Evolutionary conservation across 2,329 filamentous ascomycete species (phyloP), one percentile per base, ranked within the genome.

Genomic region (Botrytis fabae): DNA sequence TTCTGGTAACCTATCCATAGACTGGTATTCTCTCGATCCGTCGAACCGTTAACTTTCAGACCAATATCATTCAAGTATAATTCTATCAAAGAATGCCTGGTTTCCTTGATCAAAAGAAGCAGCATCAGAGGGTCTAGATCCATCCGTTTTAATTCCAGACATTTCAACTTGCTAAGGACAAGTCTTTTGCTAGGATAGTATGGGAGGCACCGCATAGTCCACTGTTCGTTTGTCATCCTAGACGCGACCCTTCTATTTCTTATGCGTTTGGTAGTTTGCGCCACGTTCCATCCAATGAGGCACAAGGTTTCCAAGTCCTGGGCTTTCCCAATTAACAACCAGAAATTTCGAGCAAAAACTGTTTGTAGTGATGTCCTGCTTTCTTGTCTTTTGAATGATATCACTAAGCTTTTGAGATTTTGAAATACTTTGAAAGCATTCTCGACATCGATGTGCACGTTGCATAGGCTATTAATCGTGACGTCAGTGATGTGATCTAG

Each of bases 401-500:
- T 75, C 51, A 86, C 81, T 28, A 88, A 80, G 69, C 85, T 82
- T 75, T 84, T 81, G 25, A 88, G 77, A 1, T 80, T 78, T 40
- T 79, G 76, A 32, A 87, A 81, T 1, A 83, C 80, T 48, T 74
- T 79, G 74, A 86, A 84, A 60, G 86, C 84, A 75, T 88, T 87
- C 75, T 80, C 80, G 22, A 87, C 81, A 75, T 88, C 86, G 69
- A 83, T 83, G 0, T 85, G 86, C 75, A 87, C 88, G 73, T 84
- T 82, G 83, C 84, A 87, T 5, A 88, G 82, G 69, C 83, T 83
- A 22, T 84, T 83, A 38, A 87, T 78, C 28, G 85, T 83, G 14
- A 83, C 81, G 74, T 87, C 85, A 10, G 83, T 84, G 68, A 88
- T 80, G 69, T 86, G 85, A 74, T 88, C 86, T 4, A 88, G 75